Conservation (phyloP, 305 asterid genomes). For the Rubia tinctorum region DNA sequence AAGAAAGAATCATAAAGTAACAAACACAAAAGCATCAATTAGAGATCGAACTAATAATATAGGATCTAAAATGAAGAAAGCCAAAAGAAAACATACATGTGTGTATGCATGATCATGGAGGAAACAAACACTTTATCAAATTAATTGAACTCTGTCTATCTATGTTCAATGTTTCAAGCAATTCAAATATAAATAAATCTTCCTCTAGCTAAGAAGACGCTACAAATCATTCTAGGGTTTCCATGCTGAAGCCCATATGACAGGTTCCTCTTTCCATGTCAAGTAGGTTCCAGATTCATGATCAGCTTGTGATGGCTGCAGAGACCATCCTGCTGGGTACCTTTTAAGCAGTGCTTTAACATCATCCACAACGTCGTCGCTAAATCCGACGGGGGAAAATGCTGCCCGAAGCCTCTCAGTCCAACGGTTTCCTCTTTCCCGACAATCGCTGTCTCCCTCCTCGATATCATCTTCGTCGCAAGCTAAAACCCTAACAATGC, state of each 20-base stretch:
- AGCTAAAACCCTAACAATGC: constrained; percentile 77
- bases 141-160: constrained; percentile 9
- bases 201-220: constrained; percentile 6
- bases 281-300: constrained; percentile 51
- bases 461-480: constrained; percentile 37
- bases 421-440: constrained; percentile 76
- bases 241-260: constrained; percentile 91
- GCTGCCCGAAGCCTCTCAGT: constrained; percentile 47
- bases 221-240: constrained; percentile 39
- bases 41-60: background rate
- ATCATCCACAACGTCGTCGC: constrained; percentile 77
- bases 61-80: constrained; percentile 6
- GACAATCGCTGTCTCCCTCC: constrained; percentile 37
- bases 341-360: constrained; percentile 70
- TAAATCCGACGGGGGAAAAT: constrained; percentile 34
- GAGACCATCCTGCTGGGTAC: constrained; percentile 69
- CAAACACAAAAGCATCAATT: constrained; percentile 17
- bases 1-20: constrained; percentile 13
- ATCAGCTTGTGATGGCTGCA: constrained; percentile 30
- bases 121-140: constrained; percentile 6
- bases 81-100: background rate
- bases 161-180: constrained; percentile 13
- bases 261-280: constrained; percentile 81
- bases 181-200: constrained; percentile 15
- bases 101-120: constrained; percentile 8